phyloP scores from a whole-genome alignment of 2,329 filamentous ascomycete genomes.

The Monilinia fructigena region DNA sequence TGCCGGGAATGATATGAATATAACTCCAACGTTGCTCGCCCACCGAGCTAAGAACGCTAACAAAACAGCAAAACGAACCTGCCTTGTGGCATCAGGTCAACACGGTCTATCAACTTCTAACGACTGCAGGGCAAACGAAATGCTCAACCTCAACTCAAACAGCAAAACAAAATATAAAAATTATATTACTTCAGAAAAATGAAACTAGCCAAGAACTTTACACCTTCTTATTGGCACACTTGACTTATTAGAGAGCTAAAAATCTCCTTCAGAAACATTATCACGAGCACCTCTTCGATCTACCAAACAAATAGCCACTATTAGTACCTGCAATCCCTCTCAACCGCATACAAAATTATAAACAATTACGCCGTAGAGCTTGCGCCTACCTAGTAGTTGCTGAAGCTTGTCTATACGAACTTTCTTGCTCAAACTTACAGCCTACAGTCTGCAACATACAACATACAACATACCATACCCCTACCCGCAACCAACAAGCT shows the following conservation, averaged over 20 bases:
- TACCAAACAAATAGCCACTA: neutral
- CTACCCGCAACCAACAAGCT: neutral
- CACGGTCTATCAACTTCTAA: conserved; percentile 1
- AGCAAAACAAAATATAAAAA: neutral
- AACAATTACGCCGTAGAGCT: conserved; percentile 1
- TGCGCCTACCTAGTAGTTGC: conserved; percentile 19
- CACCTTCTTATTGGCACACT: conserved; percentile 2
- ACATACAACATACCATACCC: neutral
- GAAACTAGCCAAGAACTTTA: neutral
- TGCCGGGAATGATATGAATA: no score
- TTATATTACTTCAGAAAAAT: neutral
- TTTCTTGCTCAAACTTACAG: neutral
- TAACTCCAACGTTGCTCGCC: neutral
- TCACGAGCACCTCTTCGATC: conserved; percentile 2
- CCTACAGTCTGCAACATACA: neutral
- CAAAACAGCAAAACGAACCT: conserved; percentile 1
- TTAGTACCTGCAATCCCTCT: neutral
- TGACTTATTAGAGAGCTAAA: neutral
- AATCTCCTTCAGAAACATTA: neutral
- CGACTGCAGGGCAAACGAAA: conserved; percentile 9
- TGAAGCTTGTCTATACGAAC: conserved; percentile 4
- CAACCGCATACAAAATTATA: neutral
- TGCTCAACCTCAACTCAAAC: conserved; percentile 9
- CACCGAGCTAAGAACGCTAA: conserved; percentile 17
- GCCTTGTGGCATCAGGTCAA: conserved; percentile 15